Base-by-base conservation (phyloP, 495 filamentous ascomycete genomes). In the Friedmanniomyces simplex region DNA sequence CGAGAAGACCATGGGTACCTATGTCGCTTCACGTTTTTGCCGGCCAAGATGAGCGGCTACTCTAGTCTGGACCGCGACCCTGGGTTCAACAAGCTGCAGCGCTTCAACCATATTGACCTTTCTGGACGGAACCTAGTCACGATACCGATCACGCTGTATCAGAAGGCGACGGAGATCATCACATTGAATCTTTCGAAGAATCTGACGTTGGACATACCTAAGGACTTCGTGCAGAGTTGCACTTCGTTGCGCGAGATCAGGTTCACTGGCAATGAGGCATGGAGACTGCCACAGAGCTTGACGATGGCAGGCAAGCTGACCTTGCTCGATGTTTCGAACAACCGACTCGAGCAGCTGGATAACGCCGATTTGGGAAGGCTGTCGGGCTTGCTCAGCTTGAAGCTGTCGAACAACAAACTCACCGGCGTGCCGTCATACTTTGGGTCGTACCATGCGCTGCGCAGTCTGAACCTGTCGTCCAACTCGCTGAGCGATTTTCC, bases 1-100 rank as follows among this genome's bases (percentile, higher is more conserved):
- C 82, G 93, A 45, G 93, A 99, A 68, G 93, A 99, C 70, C 94
- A 96, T 69, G 91, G 90, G 64, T 97, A 97, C 63, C 77, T 99
- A 7, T 91, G 91, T 64, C 88, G 93, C 8, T 97, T 97, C 72
- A 87, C 89, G 24, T 99, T 97, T 68, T 75, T 96, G 50, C 89
- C 91, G 11, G 86, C 85, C 12, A 86, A 88, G 58, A 82, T 95
- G 64, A 88, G 82, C 68, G 87, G 88, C n/a, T 90, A 87, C 68
- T 80, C 77, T 57, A 86, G 74, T 71, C 71, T 84, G 14, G 81
- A 85, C 57, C 78, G 85, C 57, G 91, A 97, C 49, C 82, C 89
- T 12, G 89, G 85, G 5, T 83, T 94, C 46, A 79, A 74, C 60
- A 88, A 87, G 61, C 79, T 85, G 68, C 84, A 89, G 57, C 96